phyloP scores from a whole-genome alignment of 2,329 filamentous ascomycete genomes.

The Ophiostoma quercus region DNA sequence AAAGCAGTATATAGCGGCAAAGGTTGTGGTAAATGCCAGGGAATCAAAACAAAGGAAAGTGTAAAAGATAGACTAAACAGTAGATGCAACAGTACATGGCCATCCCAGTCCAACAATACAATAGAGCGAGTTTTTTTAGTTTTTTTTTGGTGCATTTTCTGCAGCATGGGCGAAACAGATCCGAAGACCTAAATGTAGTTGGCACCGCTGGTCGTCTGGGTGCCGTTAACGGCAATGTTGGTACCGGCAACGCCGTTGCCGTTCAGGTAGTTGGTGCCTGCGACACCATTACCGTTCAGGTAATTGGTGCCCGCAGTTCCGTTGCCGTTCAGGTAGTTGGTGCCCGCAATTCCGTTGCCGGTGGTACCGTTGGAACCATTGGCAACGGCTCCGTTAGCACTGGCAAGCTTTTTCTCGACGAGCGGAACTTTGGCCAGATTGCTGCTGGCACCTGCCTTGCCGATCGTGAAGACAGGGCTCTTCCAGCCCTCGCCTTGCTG shows the following conservation, averaged over 20 bases:
- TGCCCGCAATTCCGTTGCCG: conserved; percentile 26
- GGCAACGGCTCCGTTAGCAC: conserved; percentile 27
- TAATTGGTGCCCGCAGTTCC: not conserved
- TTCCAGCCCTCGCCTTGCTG: conserved; percentile 89
- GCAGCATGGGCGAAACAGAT: not conserved
- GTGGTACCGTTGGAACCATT: conserved; percentile 11
- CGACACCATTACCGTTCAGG: not conserved
- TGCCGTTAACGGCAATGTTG: not conserved
- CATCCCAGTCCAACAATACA: not conserved
- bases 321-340: not conserved
- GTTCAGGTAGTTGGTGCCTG: conserved; percentile 21
- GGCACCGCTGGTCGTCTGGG: not conserved
- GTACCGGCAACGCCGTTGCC: not conserved
- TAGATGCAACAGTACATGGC: not conserved
- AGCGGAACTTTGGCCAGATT: conserved; percentile 61
- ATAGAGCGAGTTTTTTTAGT: not conserved
- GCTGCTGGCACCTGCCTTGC: conserved; percentile 65
- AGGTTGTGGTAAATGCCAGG: not conserved
- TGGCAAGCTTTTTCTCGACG: conserved; percentile 43
- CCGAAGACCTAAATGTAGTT: not conserved
- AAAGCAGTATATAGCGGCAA: not conserved
- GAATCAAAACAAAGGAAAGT: conserved; percentile 10
- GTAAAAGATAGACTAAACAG: not conserved
- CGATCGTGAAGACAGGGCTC: conserved; percentile 87
- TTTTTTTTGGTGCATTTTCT: not conserved